phyloP scores from a whole-genome alignment of 2,329 filamentous ascomycete genomes.

The Monosporascus cannonballus region DNA sequence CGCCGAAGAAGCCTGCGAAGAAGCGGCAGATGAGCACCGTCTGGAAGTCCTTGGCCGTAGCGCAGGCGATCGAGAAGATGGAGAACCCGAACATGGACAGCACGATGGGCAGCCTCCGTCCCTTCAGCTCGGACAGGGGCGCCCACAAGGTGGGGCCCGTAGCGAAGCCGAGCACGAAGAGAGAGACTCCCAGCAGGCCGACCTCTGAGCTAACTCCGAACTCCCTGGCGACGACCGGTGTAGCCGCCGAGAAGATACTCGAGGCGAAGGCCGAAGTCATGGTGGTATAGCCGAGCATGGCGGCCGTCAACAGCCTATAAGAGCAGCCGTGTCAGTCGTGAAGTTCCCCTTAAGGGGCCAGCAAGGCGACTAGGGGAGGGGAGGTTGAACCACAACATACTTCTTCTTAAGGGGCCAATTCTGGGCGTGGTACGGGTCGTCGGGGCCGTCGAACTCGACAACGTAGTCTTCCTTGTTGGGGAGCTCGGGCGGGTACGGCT shows the following conservation, averaged over 20 bases:
- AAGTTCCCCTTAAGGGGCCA: conserved; percentile 1
- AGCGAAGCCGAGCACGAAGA: conserved; percentile 67
- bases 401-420: conserved; percentile 83
- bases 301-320: conserved; percentile 52
- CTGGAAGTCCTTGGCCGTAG: conserved; percentile 61
- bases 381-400: conserved; percentile 39
- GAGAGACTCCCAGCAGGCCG: conserved; percentile 57
- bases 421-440: conserved; percentile 79
- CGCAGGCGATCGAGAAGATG: conserved; percentile 59
- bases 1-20: conserved; percentile 67
- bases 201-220: conserved; percentile 59
- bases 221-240: conserved; percentile 44
- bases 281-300: conserved; percentile 68
- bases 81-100: conserved; percentile 63
- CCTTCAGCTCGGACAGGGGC: conserved; percentile 65
- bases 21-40: conserved; percentile 67
- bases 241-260: conserved; percentile 69
- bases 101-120: conserved; percentile 57
- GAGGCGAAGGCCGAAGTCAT: conserved; percentile 65
- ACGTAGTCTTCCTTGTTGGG: conserved; percentile 72
- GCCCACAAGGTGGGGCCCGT: conserved; percentile 60
- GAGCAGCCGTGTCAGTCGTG: too few species aligned
- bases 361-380: conserved; percentile 5
- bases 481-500: conserved; percentile 63
- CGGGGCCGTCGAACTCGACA: conserved; percentile 76